phyloP scores from a whole-genome alignment of 2,329 filamentous ascomycete genomes.

The Emmonsia crescens region DNA sequence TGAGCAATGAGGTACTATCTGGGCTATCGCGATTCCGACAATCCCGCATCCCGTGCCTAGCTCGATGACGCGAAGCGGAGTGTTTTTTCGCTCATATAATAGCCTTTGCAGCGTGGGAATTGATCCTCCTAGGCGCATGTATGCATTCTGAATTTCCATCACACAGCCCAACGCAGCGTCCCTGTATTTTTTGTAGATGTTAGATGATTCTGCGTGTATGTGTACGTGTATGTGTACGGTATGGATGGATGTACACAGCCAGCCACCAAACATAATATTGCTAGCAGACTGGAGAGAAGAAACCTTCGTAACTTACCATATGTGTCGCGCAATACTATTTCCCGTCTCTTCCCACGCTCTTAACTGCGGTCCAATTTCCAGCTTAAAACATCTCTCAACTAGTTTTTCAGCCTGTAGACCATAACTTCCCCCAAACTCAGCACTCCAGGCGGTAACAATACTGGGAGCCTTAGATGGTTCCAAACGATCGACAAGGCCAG shows the following conservation, averaged over 20 bases:
- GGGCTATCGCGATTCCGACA: slow-evolving; percentile 53
- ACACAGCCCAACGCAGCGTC: slow-evolving; percentile 51
- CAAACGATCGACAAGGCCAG: slow-evolving; percentile 19
- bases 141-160: slow-evolving; percentile 39
- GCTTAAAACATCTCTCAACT: slow-evolving; percentile 45
- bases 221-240: neutral
- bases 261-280: neutral
- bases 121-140: slow-evolving; percentile 20
- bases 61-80: slow-evolving; percentile 45
- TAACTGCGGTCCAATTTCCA: slow-evolving; percentile 22
- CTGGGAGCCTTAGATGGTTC: slow-evolving; percentile 25
- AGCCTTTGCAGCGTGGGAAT: slow-evolving; percentile 24
- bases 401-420: slow-evolving; percentile 39
- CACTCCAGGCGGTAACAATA: slow-evolving; percentile 49
- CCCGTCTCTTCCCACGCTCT: slow-evolving; percentile 58
- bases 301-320: slow-evolving; percentile 45
- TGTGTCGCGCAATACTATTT: slow-evolving; percentile 60
- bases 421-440: slow-evolving; percentile 28
- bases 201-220: neutral
- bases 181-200: slow-evolving; percentile 22
- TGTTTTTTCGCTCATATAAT: slow-evolving; percentile 18
- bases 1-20: slow-evolving; percentile 40
- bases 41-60: slow-evolving; percentile 59
- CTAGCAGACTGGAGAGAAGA: neutral
- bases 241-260: neutral